A percentile compares a stretch with the other conserved stretches of the same genome.
Conservation (phyloP, 2,329 filamentous ascomycete genomes). For the Thielaviopsis punctulata region DNA sequence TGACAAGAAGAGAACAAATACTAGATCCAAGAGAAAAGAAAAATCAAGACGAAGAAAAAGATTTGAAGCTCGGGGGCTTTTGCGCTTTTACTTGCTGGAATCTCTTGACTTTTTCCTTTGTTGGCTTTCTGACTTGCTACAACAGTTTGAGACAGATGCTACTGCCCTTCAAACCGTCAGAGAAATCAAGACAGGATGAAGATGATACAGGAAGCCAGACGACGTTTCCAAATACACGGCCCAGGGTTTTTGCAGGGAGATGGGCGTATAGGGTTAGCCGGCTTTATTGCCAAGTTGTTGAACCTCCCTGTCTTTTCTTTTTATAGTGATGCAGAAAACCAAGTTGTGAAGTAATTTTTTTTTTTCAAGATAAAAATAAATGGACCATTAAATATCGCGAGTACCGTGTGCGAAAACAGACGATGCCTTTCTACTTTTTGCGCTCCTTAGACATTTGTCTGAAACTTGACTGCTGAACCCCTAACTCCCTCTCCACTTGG, state of each 20-base stretch:
- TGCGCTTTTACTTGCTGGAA: neutral
- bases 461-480: too few relatives aligned
- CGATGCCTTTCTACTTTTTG: too few relatives aligned
- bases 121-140: neutral
- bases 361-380: too few relatives aligned
- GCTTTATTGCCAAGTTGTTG: neutral
- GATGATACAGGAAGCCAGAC: neutral
- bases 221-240: neutral
- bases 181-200: neutral
- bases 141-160: neutral
- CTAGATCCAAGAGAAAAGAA: neutral
- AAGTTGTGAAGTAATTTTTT: too few relatives aligned
- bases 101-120: neutral
- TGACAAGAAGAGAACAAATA: too few relatives aligned
- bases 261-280: neutral
- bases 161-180: neutral
- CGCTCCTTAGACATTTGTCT: too few relatives aligned
- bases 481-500: too few relatives aligned
- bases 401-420: too few relatives aligned
- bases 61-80: neutral
- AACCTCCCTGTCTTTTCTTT: neutral
- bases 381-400: too few relatives aligned
- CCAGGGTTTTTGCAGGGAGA: neutral
- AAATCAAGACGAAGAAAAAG: neutral
- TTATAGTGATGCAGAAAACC: too few relatives aligned